phyloP scores from a whole-genome alignment of 169 alveolate species.

The Eimeria zaria region DNA sequence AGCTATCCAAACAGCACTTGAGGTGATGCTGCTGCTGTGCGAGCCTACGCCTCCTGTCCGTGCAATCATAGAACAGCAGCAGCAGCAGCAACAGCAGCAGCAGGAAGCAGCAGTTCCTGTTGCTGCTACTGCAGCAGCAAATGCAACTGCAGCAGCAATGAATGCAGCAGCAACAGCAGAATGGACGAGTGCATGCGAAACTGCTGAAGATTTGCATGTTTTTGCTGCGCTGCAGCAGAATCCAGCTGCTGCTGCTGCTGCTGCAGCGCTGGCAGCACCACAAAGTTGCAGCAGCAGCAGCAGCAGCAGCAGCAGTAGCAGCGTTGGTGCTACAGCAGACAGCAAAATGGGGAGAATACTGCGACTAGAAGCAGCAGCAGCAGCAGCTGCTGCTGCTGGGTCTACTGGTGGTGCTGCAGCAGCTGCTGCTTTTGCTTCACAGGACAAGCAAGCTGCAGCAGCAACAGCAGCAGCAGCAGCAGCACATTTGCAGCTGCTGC shows the following conservation, averaged over 20 bases:
- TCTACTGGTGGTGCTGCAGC: slow-evolving; percentile 20
- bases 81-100: slow-evolving; percentile 53
- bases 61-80: slow-evolving; percentile 5
- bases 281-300: too few relatives aligned
- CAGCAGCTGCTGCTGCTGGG: slow-evolving; percentile 52
- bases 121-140: not conserved
- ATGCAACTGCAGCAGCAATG: not conserved
- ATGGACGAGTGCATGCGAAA: slow-evolving; percentile 48
- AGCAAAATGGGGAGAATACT: not conserved
- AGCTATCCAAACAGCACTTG: slow-evolving; percentile 29
- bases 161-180: slow-evolving; percentile 29
- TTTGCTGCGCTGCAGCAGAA: slow-evolving; percentile 40
- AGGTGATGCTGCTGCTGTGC: slow-evolving; percentile 57
- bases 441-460: slow-evolving; percentile 35
- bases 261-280: slow-evolving; percentile 5
- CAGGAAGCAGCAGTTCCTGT: not conserved
- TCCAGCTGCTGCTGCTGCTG: slow-evolving; percentile 37
- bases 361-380: slow-evolving; percentile 22
- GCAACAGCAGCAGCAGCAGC: slow-evolving; percentile 63
- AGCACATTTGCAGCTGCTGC: slow-evolving; percentile 53
- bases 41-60: slow-evolving; percentile 10
- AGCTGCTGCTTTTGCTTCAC: slow-evolving; percentile 12
- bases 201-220: slow-evolving; percentile 29
- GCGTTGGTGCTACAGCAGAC: not conserved
- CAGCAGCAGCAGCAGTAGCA: slow-evolving; percentile 33